phyloP scores from a whole-genome alignment of 1,139 yeast species.

The Debaryomyces sp. region DNA sequence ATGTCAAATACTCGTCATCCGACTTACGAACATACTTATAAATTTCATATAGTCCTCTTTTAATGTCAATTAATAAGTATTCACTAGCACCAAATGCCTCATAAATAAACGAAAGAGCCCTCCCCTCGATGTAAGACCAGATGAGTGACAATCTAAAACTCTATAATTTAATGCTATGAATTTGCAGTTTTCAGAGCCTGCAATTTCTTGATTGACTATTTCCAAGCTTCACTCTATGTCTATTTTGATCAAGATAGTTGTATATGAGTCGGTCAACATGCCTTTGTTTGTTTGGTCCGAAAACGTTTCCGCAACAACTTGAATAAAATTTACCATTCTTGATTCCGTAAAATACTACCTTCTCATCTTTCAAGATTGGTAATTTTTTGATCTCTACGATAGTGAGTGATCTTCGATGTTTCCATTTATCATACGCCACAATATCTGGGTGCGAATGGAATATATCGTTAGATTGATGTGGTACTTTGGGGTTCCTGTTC shows the following conservation, averaged over 20 bases:
- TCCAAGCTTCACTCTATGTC: not conserved
- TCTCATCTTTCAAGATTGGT: not conserved
- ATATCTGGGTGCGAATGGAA: not conserved
- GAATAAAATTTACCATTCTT: not conserved
- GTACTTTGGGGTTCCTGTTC: no score
- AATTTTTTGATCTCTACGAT: constrained; percentile 4
- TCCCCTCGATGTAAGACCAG: constrained; percentile 1
- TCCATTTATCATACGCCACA: not conserved
- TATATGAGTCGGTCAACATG: constrained; percentile 7
- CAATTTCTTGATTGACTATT: not conserved
- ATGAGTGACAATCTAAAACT: constrained; percentile 3
- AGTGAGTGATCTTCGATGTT: not conserved
- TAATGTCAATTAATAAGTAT: no score
- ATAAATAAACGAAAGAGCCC: constrained; percentile 1
- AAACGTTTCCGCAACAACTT: constrained; percentile 3
- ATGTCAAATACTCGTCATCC: not conserved
- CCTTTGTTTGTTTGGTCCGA: constrained; percentile 5
- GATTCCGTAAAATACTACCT: not conserved
- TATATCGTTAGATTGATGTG: no score
- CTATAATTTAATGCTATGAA: constrained; percentile 1
- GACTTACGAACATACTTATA: not conserved
- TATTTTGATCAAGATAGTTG: constrained; percentile 2
- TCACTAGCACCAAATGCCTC: not conserved
- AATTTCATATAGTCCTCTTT: not conserved
- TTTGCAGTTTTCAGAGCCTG: no score